These are phyloP conservation scores for Castanea sativa DNA, from an alignment of 306 rosid species.

Conservation along the genomic window DNA sequence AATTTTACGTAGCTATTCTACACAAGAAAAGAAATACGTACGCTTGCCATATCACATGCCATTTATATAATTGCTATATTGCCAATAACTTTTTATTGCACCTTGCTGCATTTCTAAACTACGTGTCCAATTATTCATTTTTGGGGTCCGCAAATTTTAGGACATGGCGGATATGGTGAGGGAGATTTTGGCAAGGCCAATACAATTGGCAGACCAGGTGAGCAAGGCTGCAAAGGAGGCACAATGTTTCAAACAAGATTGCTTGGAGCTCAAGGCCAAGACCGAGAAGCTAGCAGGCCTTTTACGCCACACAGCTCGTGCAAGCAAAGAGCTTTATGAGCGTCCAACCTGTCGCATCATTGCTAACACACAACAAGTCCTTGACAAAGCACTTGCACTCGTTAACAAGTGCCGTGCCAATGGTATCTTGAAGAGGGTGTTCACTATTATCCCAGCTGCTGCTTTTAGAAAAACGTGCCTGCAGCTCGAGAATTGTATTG, in stretches of 20 bases:
- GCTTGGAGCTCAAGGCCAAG: conserved; percentile 61
- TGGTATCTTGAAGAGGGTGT: conserved; percentile 52
- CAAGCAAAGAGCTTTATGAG: conserved; percentile 71
- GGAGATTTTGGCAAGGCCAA: conserved; percentile 84
- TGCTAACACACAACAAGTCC: conserved; percentile 70
- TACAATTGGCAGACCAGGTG: conserved; percentile 75
- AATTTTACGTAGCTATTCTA: too few species aligned
- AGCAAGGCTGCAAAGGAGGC: conserved; percentile 56
- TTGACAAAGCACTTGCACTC: conserved; percentile 59
- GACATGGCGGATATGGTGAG: conserved; percentile 69
- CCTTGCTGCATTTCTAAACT: too few species aligned
- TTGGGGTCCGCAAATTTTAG: conserved; percentile 1
- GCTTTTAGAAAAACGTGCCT: conserved; percentile 52
- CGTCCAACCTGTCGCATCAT: conserved; percentile 77
- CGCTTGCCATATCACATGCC: too few species aligned
- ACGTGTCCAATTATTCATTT: background rate
- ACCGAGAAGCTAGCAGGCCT: conserved; percentile 73
- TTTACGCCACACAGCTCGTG: conserved; percentile 74
- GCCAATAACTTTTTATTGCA: too few species aligned
- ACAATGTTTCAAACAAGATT: conserved; percentile 56
- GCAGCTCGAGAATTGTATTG: conserved; percentile 69
- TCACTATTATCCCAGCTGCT: conserved; percentile 67
- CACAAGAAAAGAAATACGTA: too few species aligned
- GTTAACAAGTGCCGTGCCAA: conserved; percentile 63
- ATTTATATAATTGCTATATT: too few species aligned